Percentiles rank a stretch among this genome's conserved stretches.
phyloP scores from a whole-genome alignment of 495 filamentous ascomycete species.

The Penicillium diatomitis region DNA sequence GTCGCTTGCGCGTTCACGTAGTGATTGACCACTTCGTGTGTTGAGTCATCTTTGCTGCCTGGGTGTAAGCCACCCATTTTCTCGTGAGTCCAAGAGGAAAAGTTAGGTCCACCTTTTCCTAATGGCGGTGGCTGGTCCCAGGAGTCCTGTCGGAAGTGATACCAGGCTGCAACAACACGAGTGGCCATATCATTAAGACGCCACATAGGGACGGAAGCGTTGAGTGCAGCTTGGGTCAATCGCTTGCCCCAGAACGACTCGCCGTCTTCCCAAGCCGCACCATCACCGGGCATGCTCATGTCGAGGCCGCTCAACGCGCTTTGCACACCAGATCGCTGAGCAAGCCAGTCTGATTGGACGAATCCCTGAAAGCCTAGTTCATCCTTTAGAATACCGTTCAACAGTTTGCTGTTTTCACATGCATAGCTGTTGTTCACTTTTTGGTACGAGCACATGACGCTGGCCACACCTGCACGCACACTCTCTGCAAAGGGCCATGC shows the following conservation, averaged over 20 bases:
- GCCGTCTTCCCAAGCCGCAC: constrained; percentile 65
- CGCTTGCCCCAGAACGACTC: constrained; percentile 71
- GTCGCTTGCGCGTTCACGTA: constrained; percentile 61
- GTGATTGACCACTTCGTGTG: constrained; percentile 59
- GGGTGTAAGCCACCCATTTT: constrained; percentile 54
- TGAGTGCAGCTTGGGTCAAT: constrained; percentile 69
- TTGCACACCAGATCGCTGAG: constrained; percentile 72
- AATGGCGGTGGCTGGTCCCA: constrained; percentile 45
- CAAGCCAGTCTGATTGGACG: constrained; percentile 88
- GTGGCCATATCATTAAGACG: constrained; percentile 91
- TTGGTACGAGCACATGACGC: constrained; percentile 85
- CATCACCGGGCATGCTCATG: constrained; percentile 95
- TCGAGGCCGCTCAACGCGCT: constrained; percentile 79
- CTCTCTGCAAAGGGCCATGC: constrained; percentile 86
- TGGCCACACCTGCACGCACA: constrained; percentile 76
- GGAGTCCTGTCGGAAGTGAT: constrained; percentile 77
- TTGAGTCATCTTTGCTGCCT: constrained; percentile 49
- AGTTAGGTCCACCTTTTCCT: constrained; percentile 69
- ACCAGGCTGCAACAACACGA: constrained; percentile 86
- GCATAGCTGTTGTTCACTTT: constrained; percentile 86
- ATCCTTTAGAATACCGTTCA: constrained; percentile 91
- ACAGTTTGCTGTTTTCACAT: constrained; percentile 82
- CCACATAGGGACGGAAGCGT: constrained; percentile 72
- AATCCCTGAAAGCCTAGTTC: constrained; percentile 94
- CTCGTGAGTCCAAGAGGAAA: constrained; percentile 82